Evolutionary conservation across 225 moss, liverwort and hornwort species (phyloP), one percentile per base, ranked within the genome.

Genomic region (Lunularia cruciata): DNA sequence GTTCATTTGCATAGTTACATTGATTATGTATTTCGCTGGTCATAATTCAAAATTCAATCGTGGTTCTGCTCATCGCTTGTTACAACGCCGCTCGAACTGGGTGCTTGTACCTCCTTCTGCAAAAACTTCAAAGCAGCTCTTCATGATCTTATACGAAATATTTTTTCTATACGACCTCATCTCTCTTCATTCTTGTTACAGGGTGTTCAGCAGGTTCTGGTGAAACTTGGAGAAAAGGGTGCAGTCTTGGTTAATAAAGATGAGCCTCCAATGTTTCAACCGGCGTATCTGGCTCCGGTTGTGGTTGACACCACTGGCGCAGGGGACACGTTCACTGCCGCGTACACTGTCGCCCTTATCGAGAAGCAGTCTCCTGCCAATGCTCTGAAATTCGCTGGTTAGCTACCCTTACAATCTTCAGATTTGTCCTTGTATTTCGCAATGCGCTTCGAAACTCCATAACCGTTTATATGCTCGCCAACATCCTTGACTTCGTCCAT

Each of bases 321-420:
- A 38, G 90, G 85, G 55, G 91, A 94, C 69, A 83, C 82, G 23
- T 91, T 89, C 47, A 94, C 84, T 43, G 89, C 86, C 69, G 87
- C 89, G 51, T 91, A 85, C 69, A 75, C 78, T 69, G 86, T 91
- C 8, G 89, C 87, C 57, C 83, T 91, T 22, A 76, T 88, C 9
- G 86, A 91, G 80, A 86, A 78, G 27, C 91, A 87, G 76, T 59
- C 80, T 5, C 70, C 85, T 28, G 20, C 72, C 3, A 83, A 91
- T 72, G 89, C 89, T 25, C 81, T 90, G 18, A 89, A 83, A 81
- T 94, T 90, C 81, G 90, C 90, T 70, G 92, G 94, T 94, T 12
- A 74, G 31, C 14, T 46, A 22, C 15, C 39, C 6, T 27, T 4
- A 23, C 11, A 4, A n/a, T 59, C 1, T 36, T 59, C 23, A 7